Percentiles rank a stretch among this genome's conserved stretches.
phyloP scores from a whole-genome alignment of 2,329 filamentous ascomycete species.

The Cercospora zeina region DNA sequence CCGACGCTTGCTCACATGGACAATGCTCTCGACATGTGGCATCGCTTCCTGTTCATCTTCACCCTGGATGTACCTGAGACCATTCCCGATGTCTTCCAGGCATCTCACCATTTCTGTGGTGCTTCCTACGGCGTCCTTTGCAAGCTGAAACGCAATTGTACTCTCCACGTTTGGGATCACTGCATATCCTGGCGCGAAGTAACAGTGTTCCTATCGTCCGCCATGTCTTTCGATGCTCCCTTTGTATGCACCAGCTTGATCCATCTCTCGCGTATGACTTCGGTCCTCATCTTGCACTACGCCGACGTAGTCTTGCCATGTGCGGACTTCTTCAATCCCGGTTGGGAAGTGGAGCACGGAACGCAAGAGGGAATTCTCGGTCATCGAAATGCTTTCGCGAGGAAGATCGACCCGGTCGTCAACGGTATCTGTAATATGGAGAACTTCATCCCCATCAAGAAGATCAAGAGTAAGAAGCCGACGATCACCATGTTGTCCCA shows the following conservation, averaged over 20 bases:
- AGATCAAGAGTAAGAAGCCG: constrained; percentile 53
- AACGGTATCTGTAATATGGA: constrained; percentile 63
- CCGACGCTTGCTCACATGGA: constrained; percentile 52
- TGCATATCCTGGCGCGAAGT: constrained; percentile 20
- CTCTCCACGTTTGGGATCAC: constrained; percentile 16
- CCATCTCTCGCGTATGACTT: constrained; percentile 29
- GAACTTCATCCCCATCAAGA: constrained; percentile 57
- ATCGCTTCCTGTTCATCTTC: constrained; percentile 38
- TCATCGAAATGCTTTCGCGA: constrained; percentile 54
- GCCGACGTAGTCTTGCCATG: constrained; percentile 52
- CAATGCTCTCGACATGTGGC: constrained; percentile 50
- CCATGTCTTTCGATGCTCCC: constrained; percentile 21
- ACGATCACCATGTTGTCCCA: constrained; percentile 63
- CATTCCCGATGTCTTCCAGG: constrained; percentile 19
- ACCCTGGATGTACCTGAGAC: constrained; percentile 9
- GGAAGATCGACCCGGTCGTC: constrained; percentile 61
- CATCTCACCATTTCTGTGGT: constrained; percentile 19
- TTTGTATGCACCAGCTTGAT: constrained; percentile 32
- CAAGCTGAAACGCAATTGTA: constrained; percentile 17
- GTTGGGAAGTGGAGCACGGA: constrained; percentile 60
- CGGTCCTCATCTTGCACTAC: constrained; percentile 41
- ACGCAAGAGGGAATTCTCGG: constrained; percentile 54
- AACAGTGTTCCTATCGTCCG: constrained; percentile 17
- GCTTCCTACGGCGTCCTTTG: constrained; percentile 18
- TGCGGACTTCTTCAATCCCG: constrained; percentile 60